phyloP scores from a whole-genome alignment of 345 rosid genomes.

The Melaleuca alternifolia region DNA sequence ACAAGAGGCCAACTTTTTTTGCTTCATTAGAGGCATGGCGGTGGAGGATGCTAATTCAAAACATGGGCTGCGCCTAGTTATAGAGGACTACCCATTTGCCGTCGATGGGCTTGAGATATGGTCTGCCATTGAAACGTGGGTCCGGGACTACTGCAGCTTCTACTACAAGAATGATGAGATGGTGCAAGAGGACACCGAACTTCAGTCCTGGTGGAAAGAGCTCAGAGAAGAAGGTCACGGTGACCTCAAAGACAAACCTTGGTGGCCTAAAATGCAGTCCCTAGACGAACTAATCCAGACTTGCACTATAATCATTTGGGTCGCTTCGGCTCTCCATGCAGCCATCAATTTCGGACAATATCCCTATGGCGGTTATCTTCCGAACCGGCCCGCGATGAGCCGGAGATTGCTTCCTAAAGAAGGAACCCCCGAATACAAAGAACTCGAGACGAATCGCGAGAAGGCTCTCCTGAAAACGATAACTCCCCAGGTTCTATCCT shows the following conservation, averaged over 20 bases:
- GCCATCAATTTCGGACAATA: slow-evolving; percentile 68
- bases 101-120: slow-evolving; percentile 74
- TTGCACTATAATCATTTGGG: slow-evolving; percentile 65
- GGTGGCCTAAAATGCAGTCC: slow-evolving; percentile 68
- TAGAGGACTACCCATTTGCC: slow-evolving; percentile 66
- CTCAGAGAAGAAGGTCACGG: slow-evolving; percentile 62
- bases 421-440: slow-evolving; percentile 41
- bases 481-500: slow-evolving; percentile 34
- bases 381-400: slow-evolving; percentile 51
- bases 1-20: not conserved
- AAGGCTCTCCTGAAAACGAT: slow-evolving; percentile 40
- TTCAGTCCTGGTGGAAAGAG: slow-evolving; percentile 72
- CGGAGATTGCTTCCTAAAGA: slow-evolving; percentile 45
- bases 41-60: slow-evolving; percentile 46
- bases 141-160: slow-evolving; percentile 35
- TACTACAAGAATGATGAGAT: slow-evolving; percentile 41
- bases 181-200: slow-evolving; percentile 39
- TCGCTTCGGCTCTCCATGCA: slow-evolving; percentile 68
- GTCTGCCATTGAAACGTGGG: slow-evolving; percentile 65
- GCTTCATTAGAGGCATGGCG: slow-evolving; percentile 50
- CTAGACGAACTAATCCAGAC: slow-evolving; percentile 34
- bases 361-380: slow-evolving; percentile 56
- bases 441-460: slow-evolving; percentile 33
- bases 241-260: slow-evolving; percentile 52
- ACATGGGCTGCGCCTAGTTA: slow-evolving; percentile 42